phyloP scores from a whole-genome alignment of 1,139 yeast species.

The Saccharomyces hybrid region DNA sequence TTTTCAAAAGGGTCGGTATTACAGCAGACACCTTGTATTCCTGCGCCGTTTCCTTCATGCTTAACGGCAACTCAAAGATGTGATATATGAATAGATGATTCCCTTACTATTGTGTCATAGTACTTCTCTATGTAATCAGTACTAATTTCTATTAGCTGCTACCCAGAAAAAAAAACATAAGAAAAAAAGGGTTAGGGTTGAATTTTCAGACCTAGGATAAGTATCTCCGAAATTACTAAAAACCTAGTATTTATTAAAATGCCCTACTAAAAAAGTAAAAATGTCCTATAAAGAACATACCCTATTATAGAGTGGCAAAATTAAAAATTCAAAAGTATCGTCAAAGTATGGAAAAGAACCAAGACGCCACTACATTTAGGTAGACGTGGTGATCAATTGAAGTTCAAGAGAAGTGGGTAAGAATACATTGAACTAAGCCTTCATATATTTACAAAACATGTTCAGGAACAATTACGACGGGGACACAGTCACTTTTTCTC shows the following conservation, averaged over 20 bases:
- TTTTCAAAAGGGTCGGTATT: constrained; percentile 8
- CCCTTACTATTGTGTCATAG: neutral
- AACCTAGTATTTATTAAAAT: neutral
- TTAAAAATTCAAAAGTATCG: neutral
- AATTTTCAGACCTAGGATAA: neutral
- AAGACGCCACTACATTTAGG: neutral
- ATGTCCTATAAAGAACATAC: neutral
- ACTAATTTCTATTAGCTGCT: neutral
- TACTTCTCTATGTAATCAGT: neutral
- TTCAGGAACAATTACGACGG: constrained; percentile 97
- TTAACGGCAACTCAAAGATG: neutral
- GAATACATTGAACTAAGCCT: neutral
- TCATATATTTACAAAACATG: constrained; percentile 30
- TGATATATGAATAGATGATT: neutral
- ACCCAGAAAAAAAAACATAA: neutral
- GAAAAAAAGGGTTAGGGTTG: neutral
- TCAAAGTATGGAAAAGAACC: neutral
- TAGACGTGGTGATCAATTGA: neutral
- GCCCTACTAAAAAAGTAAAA: neutral
- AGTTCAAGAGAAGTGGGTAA: neutral
- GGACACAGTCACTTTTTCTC: constrained; percentile 95
- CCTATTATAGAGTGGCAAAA: neutral
- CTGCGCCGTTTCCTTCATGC: neutral
- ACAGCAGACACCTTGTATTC: neutral
- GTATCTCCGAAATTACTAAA: neutral